Conservation (phyloP, 768 basidiomycete genomes). For the Daedaleopsis sinensis region DNA sequence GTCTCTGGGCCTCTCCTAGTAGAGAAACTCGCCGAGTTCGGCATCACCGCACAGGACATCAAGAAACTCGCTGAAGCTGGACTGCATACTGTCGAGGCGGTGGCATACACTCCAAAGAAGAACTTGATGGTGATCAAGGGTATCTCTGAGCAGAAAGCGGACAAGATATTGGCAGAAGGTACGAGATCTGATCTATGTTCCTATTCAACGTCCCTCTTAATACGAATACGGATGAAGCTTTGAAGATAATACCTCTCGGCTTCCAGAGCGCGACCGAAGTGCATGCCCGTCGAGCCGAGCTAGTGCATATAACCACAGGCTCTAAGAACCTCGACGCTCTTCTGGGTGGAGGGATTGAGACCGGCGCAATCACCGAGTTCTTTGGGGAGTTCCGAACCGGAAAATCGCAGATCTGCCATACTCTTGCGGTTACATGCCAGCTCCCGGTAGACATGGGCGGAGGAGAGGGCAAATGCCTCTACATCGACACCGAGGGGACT, state of each 20-base stretch:
- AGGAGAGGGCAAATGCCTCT: conserved; percentile 97
- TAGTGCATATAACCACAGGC: conserved; percentile 96
- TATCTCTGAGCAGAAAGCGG: conserved; percentile 95
- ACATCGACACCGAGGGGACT: conserved; percentile 99
- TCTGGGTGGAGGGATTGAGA: conserved; percentile 97
- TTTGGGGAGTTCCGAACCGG: conserved; percentile 99
- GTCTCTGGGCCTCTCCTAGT: conserved; percentile 85
- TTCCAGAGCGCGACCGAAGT: conserved; percentile 99
- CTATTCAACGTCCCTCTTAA: neutral
- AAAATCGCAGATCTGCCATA: conserved; percentile 98
- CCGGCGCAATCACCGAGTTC: conserved; percentile 96
- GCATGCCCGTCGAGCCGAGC: conserved; percentile 90
- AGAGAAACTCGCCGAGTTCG: conserved; percentile 83
- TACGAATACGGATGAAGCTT: conserved; percentile 58
- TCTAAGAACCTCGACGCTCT: conserved; percentile 95
- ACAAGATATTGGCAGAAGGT: conserved; percentile 95
- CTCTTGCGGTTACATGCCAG: conserved; percentile 97
- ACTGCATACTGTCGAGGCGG: conserved; percentile 90
- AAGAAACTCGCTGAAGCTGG: conserved; percentile 95
- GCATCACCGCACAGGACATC: conserved; percentile 88
- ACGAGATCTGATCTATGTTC: conserved; percentile 22
- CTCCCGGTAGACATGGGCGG: conserved; percentile 97
- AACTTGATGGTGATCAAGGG: conserved; percentile 88
- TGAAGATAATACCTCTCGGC: conserved; percentile 95
- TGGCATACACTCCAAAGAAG: conserved; percentile 98